Conservation (phyloP, 306 rosid species). For the Dryas drummondii region DNA sequence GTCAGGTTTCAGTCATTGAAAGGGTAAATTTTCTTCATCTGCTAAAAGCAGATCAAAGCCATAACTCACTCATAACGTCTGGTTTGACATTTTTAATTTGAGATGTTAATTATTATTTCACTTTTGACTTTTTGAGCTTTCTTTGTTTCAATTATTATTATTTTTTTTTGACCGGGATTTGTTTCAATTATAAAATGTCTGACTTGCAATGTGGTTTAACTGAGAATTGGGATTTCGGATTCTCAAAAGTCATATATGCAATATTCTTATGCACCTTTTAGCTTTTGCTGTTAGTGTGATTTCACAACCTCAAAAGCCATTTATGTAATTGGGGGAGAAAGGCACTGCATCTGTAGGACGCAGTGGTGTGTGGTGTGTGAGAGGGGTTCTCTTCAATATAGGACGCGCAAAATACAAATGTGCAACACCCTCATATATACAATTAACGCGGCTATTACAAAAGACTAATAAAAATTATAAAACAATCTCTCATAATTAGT, state of each 20-base stretch:
- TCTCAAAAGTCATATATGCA: neutral
- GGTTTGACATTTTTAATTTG: neutral
- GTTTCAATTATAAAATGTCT: neutral
- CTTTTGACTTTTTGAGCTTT: slow-evolving; percentile 7
- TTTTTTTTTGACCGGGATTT: neutral
- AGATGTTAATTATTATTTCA: neutral
- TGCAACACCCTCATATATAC: too few relatives aligned
- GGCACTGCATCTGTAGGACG: neutral
- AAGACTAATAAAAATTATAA: too few relatives aligned
- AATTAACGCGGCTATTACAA: too few relatives aligned
- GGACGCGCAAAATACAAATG: too few relatives aligned
- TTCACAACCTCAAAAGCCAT: slow-evolving; percentile 8
- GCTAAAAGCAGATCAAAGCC: neutral
- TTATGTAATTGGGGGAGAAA: neutral
- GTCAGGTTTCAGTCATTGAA: slow-evolving; percentile 8
- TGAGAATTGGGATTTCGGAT: slow-evolving; percentile 8
- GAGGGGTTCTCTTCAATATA: too few relatives aligned
- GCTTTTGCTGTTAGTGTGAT: neutral
- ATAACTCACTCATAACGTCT: neutral
- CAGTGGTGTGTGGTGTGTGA: too few relatives aligned
- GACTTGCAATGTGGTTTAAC: too few relatives aligned
- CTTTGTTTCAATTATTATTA: neutral
- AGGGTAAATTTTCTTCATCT: neutral
- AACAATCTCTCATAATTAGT: too few relatives aligned
- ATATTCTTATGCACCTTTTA: neutral